Conservation (phyloP, 1,284 basidiomycete genomes). For the Boletus hoseneyae region DNA sequence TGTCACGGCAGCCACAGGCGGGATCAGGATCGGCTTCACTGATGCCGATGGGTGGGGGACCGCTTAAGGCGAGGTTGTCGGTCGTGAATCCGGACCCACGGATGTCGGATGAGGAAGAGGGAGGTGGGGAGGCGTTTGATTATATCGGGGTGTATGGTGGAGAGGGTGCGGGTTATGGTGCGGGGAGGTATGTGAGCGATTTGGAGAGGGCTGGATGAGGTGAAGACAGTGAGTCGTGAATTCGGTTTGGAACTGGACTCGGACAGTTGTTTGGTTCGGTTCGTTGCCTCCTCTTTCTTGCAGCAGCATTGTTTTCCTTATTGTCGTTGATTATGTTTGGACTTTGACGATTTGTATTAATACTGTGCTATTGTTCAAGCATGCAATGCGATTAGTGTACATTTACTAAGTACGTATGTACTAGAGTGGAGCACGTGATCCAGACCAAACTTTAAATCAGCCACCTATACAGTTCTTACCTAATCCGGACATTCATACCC, state of each 20-base stretch:
- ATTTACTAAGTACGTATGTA: too few relatives aligned
- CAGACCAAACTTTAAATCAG: slow-evolving; percentile 21
- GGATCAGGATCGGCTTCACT: slow-evolving; percentile 10
- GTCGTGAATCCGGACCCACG: slow-evolving; percentile 30
- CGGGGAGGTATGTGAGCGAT: slow-evolving; percentile 29
- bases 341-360: neutral
- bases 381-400: too few relatives aligned
- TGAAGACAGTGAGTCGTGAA: neutral
- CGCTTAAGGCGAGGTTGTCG: slow-evolving; percentile 27
- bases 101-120: slow-evolving; percentile 38
- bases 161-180: slow-evolving; percentile 23
- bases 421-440: too few relatives aligned
- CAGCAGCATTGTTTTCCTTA: neutral
- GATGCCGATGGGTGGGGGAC: slow-evolving; percentile 31
- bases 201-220: slow-evolving; percentile 15
- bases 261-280: neutral
- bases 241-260: neutral
- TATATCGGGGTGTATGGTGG: slow-evolving; percentile 53
- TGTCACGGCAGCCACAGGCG: neutral
- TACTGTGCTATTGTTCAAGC: neutral
- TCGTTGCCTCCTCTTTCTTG: neutral
- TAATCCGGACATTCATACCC: neutral
- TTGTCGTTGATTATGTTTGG: slow-evolving; percentile 7
- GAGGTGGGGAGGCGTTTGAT: slow-evolving; percentile 40
- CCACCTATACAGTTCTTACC: slow-evolving; percentile 29